phyloP scores from a whole-genome alignment of 495 filamentous ascomycete genomes.

The Daldinia concentrica region DNA sequence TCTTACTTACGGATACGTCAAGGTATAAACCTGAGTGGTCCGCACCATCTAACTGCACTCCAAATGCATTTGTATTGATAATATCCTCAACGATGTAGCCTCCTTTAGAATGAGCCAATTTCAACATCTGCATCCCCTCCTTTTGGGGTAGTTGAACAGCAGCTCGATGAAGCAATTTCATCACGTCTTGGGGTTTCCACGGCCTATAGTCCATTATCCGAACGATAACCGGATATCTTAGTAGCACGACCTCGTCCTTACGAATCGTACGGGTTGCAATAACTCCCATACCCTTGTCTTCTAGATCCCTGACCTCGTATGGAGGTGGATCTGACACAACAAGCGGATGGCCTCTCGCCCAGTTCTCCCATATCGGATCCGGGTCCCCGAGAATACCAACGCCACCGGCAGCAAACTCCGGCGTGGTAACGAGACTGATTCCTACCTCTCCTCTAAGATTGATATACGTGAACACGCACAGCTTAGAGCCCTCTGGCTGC shows the following conservation, averaged over 20 bases:
- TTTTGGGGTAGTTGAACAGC: constrained; percentile 37
- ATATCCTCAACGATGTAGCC: constrained; percentile 47
- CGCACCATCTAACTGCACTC: constrained; percentile 34
- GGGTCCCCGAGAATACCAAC: constrained; percentile 27
- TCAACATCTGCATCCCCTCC: constrained; percentile 25
- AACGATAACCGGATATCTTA: constrained; percentile 43
- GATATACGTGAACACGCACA: constrained; percentile 43
- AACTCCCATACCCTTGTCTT: constrained; percentile 48
- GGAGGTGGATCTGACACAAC: constrained; percentile 10
- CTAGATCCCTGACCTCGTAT: constrained; percentile 45
- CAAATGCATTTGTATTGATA: constrained; percentile 50
- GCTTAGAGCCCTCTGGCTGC: constrained; percentile 31
- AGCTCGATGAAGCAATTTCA: constrained; percentile 40
- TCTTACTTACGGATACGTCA: constrained; percentile 48
- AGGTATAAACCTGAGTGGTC: constrained; percentile 48
- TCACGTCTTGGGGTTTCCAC: constrained; percentile 36
- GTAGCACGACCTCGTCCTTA: constrained; percentile 44
- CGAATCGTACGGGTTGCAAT: constrained; percentile 46
- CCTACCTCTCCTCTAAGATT: constrained; percentile 35
- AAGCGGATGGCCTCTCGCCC: constrained; percentile 31
- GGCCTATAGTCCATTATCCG: constrained; percentile 37
- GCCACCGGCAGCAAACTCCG: constrained; percentile 38
- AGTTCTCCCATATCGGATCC: constrained; percentile 25
- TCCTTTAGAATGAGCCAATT: constrained; percentile 35
- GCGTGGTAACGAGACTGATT: constrained; percentile 45